Evolutionary conservation across 73 alveolate genomes (phyloP).

Genomic region (Symbiodinium natans): DNA sequence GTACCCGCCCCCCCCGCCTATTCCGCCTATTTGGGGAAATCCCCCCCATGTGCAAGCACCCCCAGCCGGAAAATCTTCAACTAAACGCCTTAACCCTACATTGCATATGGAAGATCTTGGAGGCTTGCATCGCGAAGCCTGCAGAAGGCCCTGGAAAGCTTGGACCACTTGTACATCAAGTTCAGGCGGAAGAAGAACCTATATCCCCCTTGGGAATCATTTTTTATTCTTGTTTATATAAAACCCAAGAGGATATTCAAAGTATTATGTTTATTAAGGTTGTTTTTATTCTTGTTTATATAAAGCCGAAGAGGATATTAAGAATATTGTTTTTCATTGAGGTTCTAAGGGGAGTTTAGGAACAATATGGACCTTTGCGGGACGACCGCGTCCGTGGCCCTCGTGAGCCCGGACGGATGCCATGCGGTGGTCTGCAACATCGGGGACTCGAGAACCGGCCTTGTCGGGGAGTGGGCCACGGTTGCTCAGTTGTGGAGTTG

Average conservation of each 20-base stretch:
- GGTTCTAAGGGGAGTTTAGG: too few relatives aligned
- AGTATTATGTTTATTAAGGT: too few relatives aligned
- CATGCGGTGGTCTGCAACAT: constrained; percentile 78
- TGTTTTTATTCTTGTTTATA: too few relatives aligned
- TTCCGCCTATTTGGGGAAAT: too few relatives aligned
- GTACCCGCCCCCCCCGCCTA: not conserved
- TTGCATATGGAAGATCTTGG: not conserved
- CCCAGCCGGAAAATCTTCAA: too few relatives aligned
- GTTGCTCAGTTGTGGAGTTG: too few relatives aligned
- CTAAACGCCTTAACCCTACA: not conserved
- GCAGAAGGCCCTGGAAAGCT: constrained; percentile 67
- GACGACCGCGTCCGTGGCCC: constrained; percentile 73
- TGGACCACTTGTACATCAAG: constrained; percentile 61
- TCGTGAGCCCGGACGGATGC: constrained; percentile 47
- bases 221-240: too few relatives aligned
- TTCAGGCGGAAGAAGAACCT: constrained; percentile 64
- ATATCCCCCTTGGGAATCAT: too few relatives aligned
- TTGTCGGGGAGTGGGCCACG: constrained; percentile 61
- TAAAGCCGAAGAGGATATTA: too few relatives aligned
- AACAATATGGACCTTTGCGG: constrained; percentile 82
- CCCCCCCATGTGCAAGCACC: too few relatives aligned
- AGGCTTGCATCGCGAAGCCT: constrained; percentile 1
- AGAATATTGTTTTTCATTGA: too few relatives aligned
- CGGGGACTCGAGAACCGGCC: constrained; percentile 71
- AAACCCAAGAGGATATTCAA: too few relatives aligned